Conservation (phyloP, 2,329 filamentous ascomycete genomes). For the Colletotrichum viniferum region DNA sequence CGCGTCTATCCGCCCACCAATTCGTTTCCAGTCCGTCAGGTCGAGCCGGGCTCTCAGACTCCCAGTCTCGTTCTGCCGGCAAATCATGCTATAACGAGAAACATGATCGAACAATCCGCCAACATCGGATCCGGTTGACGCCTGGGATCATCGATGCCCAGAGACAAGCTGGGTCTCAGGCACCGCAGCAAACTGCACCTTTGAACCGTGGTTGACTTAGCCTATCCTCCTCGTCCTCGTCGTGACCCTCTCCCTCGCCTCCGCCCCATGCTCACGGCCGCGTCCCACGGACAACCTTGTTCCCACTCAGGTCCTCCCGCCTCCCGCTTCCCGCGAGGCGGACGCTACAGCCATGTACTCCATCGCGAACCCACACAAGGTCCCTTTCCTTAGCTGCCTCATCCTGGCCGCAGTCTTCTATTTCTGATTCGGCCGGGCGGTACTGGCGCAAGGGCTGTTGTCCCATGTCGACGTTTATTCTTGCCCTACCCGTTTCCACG, state of each 20-base stretch:
- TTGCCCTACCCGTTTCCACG: slow-evolving; percentile 17
- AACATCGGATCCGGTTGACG: neutral
- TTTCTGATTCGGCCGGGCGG: slow-evolving; percentile 14
- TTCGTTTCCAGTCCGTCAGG: slow-evolving; percentile 11
- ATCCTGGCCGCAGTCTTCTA: slow-evolving; percentile 14
- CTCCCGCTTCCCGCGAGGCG: slow-evolving; percentile 17
- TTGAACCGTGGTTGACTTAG: slow-evolving; percentile 1
- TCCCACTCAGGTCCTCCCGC: slow-evolving; percentile 13
- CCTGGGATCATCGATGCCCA: slow-evolving; percentile 6
- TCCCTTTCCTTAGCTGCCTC: slow-evolving; percentile 23
- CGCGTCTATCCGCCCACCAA: neutral
- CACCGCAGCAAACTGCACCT: neutral
- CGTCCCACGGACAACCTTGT: slow-evolving; percentile 3
- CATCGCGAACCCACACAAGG: slow-evolving; percentile 21
- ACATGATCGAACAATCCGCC: neutral
- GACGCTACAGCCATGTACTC: slow-evolving; percentile 27
- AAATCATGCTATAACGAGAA: slow-evolving; percentile 19
- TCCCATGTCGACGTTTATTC: slow-evolving; percentile 25
- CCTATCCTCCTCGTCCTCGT: neutral
- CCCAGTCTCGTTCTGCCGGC: slow-evolving; percentile 8
- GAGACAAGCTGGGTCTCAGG: slow-evolving; percentile 16
- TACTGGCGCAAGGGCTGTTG: neutral
- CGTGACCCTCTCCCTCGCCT: neutral
- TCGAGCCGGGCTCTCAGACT: slow-evolving; percentile 19
- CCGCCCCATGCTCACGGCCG: neutral